These are phyloP conservation scores for Colletotrichum endophyticum DNA, from an alignment of 2,329 filamentous ascomycete species.

Conservation along the genomic window DNA sequence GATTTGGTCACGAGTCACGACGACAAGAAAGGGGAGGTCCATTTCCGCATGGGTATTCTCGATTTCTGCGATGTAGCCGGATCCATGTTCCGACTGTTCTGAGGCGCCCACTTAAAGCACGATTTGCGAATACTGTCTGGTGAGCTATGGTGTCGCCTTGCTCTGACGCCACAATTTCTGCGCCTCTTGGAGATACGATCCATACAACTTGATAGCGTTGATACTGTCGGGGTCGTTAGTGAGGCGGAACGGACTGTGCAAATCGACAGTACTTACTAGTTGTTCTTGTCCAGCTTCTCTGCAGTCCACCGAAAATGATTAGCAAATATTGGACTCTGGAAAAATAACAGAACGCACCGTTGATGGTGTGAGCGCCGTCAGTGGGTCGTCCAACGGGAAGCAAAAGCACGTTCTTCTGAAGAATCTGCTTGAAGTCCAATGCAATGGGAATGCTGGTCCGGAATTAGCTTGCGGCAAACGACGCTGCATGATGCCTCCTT, in stretches of 20 bases:
- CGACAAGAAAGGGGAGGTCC: not conserved
- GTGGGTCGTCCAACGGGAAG: conserved; percentile 97
- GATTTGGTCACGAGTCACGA: not conserved
- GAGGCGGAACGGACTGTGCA: accelerated
- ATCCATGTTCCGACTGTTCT: not conserved
- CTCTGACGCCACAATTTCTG: not conserved
- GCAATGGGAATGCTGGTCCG: conserved; percentile 87
- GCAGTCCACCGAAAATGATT: not conserved
- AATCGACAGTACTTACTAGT: conserved; percentile 62
- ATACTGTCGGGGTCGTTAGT: conserved; percentile 49
- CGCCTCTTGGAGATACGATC: conserved; percentile 78
- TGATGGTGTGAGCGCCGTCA: conserved; percentile 95
- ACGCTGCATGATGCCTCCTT: conserved; percentile 32
- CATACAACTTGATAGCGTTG: conserved; percentile 93
- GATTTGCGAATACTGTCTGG: not conserved
- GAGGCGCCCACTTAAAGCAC: not conserved
- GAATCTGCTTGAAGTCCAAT: conserved; percentile 95
- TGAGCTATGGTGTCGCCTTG: not conserved
- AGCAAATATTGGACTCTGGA: not conserved
- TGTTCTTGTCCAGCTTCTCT: conserved; percentile 94
- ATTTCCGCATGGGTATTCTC: not conserved
- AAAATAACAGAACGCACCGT: conserved; percentile 51
- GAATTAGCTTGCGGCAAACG: not conserved
- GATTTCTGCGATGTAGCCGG: not conserved
- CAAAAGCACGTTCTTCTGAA: conserved; percentile 94